These are phyloP conservation scores for Aeschynomene evenia DNA, from an alignment of 306 rosid species.

Conservation along the genomic window DNA sequence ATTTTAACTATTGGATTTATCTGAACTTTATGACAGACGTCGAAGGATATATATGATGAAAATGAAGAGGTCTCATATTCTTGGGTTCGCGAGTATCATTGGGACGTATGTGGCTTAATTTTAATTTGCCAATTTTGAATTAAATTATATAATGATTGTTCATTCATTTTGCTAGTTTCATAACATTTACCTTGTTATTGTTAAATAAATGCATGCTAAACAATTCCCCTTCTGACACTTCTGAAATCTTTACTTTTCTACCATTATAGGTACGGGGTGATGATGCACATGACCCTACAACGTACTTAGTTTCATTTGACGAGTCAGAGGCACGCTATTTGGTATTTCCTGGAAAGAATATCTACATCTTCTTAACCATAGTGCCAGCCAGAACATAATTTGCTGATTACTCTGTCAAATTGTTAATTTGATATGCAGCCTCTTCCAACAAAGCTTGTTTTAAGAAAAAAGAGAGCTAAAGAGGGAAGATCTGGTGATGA, in stretches of 20 bases:
- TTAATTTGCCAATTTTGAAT: not conserved
- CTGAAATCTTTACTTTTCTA: not conserved
- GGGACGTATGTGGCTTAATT: conserved; percentile 68
- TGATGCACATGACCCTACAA: conserved; percentile 73
- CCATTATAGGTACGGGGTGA: conserved; percentile 77
- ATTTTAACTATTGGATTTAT: conserved; percentile 23
- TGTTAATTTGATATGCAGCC: conserved; percentile 59
- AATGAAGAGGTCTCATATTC: conserved; percentile 74
- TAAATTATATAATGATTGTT: not conserved
- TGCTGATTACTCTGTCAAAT: conserved; percentile 3
- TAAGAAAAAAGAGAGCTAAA: conserved; percentile 86
- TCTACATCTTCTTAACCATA: not conserved
- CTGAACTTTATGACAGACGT: conserved; percentile 60
- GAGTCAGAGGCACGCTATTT: conserved; percentile 79
- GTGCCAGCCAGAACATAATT: not conserved
- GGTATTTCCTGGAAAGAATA: conserved; percentile 48
- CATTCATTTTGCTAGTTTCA: not conserved
- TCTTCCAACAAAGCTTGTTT: conserved; percentile 84
- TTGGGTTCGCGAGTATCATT: conserved; percentile 92
- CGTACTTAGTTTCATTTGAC: conserved; percentile 81
- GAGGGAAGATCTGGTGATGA: conserved; percentile 88
- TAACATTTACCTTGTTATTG: not conserved
- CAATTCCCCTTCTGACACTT: conserved; percentile 16
- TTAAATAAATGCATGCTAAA: not conserved
- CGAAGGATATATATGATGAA: conserved; percentile 83